Evolutionary conservation across 148 eudicot species (phyloP), one percentile per base, ranked within the genome.

Genomic region (Euryodendron excelsum): DNA sequence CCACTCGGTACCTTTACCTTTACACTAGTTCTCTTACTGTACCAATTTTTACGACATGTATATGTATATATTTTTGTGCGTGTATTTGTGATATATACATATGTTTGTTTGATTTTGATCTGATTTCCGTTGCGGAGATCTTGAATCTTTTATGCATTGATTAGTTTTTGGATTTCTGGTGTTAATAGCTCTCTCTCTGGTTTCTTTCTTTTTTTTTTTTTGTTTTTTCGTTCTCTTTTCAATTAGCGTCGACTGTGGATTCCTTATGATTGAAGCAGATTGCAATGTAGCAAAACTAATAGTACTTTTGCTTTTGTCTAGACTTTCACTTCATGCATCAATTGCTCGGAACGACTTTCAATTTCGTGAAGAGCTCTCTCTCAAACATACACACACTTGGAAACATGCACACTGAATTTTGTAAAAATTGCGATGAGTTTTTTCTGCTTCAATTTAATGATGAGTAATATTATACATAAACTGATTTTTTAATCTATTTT

Each of bases 1-100:
- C 98, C 15, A 77, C 89, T 69, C 86, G 98, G 98, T 93, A 14
- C 36, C 59, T 55, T 77, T 58, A 34, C 66, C 50, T 45, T 72
- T 59, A 6, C 34, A 4, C 21, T 17, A 9, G 47, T 30, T 56
- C 9, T 10, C 34, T 55, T 36, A 56, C 33, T 1, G 3, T 37
- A 2, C 3, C 2, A 4, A 3, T 67, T 45, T 36, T 48, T 37
- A 44, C 67, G n/a, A 30, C 53, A 2, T 31, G 34, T 65, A 27
- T 15, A 58, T 59, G 3, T 52, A 6, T 61, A 11, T 41, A 10
- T 30, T 44, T 18, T 39, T 66, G 72, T 61, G 37, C 31, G 65
- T 37, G 76, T 18, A 70, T 78, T 41, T 53, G n/a, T 27, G 64
- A 21, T 65, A 52, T 75, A 34, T 66, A 27, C 27, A 5, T 20